A percentile compares a stretch with the other conserved stretches of the same genome.
Conservation (phyloP, 495 filamentous ascomycete genomes). For the Apodospora peruviana region DNA sequence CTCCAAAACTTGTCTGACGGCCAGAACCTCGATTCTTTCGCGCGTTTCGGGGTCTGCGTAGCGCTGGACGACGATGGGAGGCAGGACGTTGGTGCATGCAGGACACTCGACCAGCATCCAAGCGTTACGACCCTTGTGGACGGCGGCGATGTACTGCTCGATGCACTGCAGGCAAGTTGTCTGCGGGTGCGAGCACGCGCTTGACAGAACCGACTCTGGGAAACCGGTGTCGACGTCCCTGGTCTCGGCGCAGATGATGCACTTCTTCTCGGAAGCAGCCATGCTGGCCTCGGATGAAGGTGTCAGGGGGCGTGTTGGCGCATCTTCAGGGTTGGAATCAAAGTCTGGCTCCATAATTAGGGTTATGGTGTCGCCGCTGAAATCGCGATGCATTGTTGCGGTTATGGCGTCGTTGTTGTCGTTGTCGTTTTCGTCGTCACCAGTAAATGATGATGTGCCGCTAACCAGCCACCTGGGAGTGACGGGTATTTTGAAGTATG, state of each 20-base stretch:
- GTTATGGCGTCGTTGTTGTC: no score
- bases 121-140: background rate
- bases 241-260: conserved; percentile 7
- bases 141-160: background rate
- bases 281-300: no score
- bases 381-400: no score
- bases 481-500: no score
- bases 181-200: background rate
- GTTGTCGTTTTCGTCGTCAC: no score
- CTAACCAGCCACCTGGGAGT: no score
- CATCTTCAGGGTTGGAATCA: no score
- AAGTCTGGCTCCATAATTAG: no score
- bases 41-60: conserved; percentile 2
- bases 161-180: conserved; percentile 5
- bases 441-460: no score
- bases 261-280: no score
- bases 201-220: background rate
- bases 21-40: background rate
- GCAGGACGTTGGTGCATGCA: background rate
- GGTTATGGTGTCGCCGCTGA: no score
- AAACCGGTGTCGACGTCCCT: background rate
- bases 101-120: conserved; percentile 4
- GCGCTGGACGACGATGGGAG: background rate
- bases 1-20: background rate
- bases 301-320: no score